Conservation (phyloP, 495 filamentous ascomycete genomes). For the Penicillium atrosanguineum region DNA sequence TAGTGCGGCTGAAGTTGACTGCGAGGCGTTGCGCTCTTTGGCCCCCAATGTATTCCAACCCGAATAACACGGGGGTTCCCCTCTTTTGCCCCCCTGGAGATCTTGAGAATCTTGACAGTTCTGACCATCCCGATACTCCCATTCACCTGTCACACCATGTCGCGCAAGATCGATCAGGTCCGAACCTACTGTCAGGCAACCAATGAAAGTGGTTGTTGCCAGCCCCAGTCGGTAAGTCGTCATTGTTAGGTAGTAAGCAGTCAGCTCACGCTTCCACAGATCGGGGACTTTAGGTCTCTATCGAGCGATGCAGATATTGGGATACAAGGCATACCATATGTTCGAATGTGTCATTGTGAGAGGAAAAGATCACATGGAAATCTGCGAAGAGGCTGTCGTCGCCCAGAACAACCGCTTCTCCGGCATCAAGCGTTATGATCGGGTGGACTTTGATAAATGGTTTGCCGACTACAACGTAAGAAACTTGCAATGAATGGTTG, state of each 20-base stretch:
- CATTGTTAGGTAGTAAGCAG: no score
- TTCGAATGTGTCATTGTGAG: constrained; percentile 3
- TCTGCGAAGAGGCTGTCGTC: constrained; percentile 5
- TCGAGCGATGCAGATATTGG: constrained; percentile 10
- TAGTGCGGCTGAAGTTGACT: no score
- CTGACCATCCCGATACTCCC: no score
- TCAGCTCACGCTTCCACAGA: not conserved
- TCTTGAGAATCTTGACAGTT: no score
- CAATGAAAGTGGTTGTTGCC: not conserved
- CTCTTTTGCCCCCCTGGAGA: no score
- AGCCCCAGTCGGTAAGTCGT: not conserved
- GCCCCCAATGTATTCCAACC: no score
- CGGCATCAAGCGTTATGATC: no score
- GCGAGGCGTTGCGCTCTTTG: no score
- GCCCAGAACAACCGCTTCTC: not conserved
- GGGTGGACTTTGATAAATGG: no score
- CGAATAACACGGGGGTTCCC: no score
- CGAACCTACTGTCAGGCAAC: not conserved
- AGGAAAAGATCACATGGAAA: constrained; percentile 6
- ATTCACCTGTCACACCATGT: not conserved
- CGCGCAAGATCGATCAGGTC: not conserved
- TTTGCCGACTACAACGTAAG: no score
- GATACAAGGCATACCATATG: constrained; percentile 13
- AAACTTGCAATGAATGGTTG: no score
- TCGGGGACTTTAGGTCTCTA: constrained; percentile 15